A percentile compares a stretch with the other conserved stretches of the same genome.
Evolutionary conservation across 345 rosid genomes (phyloP).

Genomic region (Rubroshorea leprosula): DNA sequence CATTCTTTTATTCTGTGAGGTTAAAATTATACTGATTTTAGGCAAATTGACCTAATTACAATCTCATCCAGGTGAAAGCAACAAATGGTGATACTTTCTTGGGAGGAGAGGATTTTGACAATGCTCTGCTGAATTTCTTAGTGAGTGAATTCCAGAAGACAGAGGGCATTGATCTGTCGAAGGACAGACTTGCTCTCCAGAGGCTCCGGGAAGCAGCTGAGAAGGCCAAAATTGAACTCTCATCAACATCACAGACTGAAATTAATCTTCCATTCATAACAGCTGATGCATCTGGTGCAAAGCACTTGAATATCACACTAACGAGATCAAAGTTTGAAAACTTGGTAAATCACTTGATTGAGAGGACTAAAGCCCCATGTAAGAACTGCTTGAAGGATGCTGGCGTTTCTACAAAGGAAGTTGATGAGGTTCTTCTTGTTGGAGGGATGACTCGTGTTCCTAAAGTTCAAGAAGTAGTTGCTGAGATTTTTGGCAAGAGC

Average conservation of each 20-base stretch:
- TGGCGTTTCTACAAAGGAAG: constrained; percentile 54
- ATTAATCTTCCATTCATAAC: constrained; percentile 83
- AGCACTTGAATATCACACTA: constrained; percentile 74
- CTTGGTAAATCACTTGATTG: constrained; percentile 65
- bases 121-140: constrained; percentile 63
- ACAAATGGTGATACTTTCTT: constrained; percentile 95
- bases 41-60: not conserved
- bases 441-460: constrained; percentile 99
- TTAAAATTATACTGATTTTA: not conserved
- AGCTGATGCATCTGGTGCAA: constrained; percentile 79
- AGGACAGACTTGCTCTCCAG: constrained; percentile 80
- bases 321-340: constrained; percentile 72
- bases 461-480: constrained; percentile 73
- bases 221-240: constrained; percentile 85
- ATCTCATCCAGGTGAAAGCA: constrained; percentile 65
- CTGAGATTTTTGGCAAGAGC: constrained; percentile 72
- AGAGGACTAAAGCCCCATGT: constrained; percentile 67
- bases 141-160: constrained; percentile 73
- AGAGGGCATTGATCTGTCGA: constrained; percentile 66
- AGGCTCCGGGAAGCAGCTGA: constrained; percentile 91
- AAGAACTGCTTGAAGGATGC: constrained; percentile 84
- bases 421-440: constrained; percentile 79
- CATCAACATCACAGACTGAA: constrained; percentile 81
- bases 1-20: not conserved
- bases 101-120: constrained; percentile 96